A percentile compares a stretch with the other conserved stretches of the same genome.
Evolutionary conservation across 2,329 filamentous ascomycete species (phyloP).

Genomic region (Mycosphaerella sp.): DNA sequence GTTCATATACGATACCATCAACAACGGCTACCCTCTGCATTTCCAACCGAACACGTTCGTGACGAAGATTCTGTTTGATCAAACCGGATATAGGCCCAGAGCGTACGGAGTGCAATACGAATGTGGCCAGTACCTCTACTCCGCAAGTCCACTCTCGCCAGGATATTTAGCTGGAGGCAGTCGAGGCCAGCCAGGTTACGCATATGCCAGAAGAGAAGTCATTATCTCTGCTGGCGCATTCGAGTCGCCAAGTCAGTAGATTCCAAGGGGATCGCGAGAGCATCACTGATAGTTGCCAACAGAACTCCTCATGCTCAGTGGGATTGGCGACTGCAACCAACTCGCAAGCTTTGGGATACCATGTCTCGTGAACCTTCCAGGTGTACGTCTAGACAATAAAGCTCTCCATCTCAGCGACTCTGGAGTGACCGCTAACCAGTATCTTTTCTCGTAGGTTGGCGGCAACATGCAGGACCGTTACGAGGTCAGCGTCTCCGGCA

Average conservation of each 20-base stretch:
- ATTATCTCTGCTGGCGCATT: constrained; percentile 45
- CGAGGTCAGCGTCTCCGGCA: constrained; percentile 45
- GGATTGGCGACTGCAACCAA: constrained; percentile 52
- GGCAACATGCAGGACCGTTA: constrained; percentile 27
- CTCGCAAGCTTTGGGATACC: constrained; percentile 50
- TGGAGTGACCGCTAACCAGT: constrained; percentile 30
- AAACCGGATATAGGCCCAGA: neutral
- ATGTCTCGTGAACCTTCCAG: constrained; percentile 48
- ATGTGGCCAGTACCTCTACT: constrained; percentile 34
- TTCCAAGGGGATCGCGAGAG: no score
- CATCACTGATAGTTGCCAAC: no score
- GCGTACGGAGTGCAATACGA: constrained; percentile 38
- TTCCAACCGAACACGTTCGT: constrained; percentile 51
- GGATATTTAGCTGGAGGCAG: constrained; percentile 12
- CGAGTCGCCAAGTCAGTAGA: constrained; percentile 46
- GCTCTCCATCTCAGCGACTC: constrained; percentile 21
- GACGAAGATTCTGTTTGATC: constrained; percentile 60
- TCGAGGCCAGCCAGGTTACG: constrained; percentile 36
- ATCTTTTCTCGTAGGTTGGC: constrained; percentile 7
- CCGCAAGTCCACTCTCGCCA: constrained; percentile 32
- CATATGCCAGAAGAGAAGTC: constrained; percentile 28
- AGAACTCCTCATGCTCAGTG: constrained; percentile 56
- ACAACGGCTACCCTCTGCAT: constrained; percentile 15
- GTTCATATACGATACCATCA: constrained; percentile 1
- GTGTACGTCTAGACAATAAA: neutral